Evolutionary conservation across 345 rosid species (phyloP).

Genomic region (Citrus maxima): DNA sequence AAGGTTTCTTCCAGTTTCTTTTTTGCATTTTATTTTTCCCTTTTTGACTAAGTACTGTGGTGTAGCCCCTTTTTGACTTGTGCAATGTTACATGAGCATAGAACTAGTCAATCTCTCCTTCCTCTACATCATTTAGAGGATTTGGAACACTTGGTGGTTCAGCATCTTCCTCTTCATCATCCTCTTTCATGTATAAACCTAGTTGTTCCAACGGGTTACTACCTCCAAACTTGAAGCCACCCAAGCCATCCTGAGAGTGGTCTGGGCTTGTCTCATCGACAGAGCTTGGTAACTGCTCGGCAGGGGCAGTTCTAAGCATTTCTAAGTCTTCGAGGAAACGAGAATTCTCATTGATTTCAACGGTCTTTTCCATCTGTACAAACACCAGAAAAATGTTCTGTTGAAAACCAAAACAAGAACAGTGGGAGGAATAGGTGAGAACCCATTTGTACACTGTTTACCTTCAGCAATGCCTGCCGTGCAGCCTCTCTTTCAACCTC

Average conservation of each 20-base stretch:
- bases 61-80: not conserved
- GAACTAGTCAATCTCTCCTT: conserved; percentile 81
- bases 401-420: not conserved
- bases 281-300: conserved; percentile 59
- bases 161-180: conserved; percentile 69
- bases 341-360: conserved; percentile 88
- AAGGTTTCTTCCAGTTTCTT: not conserved
- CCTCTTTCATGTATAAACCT: conserved; percentile 84
- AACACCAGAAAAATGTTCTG: conserved; percentile 4
- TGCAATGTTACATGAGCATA: not conserved
- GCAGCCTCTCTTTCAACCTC: conserved; percentile 94
- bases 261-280: conserved; percentile 65
- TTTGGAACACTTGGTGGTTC: conserved; percentile 31
- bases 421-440: not conserved
- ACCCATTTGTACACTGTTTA: conserved; percentile 19
- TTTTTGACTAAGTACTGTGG: not conserved
- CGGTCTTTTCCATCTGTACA: conserved; percentile 90
- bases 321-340: conserved; percentile 83
- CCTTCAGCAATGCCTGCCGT: conserved; percentile 82
- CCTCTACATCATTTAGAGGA: conserved; percentile 52
- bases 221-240: conserved; percentile 72
- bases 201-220: conserved; percentile 88
- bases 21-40: not conserved
- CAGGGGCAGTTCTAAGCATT: conserved; percentile 71
- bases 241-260: conserved; percentile 45